Conservation (phyloP, 1,284 basidiomycete genomes). For the Pholiota adiposa region DNA sequence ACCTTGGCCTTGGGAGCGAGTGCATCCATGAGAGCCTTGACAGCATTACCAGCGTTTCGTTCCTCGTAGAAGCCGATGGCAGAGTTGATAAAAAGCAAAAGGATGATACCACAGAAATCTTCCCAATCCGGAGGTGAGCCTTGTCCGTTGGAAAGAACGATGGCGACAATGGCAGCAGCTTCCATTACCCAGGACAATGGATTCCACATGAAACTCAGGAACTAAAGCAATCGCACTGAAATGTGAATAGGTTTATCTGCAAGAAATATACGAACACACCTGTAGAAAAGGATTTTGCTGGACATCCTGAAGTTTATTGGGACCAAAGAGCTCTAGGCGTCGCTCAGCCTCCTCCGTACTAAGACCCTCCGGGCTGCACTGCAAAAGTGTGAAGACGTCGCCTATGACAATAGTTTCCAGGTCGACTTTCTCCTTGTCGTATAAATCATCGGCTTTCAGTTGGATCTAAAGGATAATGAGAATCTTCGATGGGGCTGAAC, state of each 20-base stretch:
- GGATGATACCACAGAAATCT: slow-evolving; percentile 95
- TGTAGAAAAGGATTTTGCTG: slow-evolving; percentile 87
- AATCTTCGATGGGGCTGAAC: background rate
- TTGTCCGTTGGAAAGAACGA: slow-evolving; percentile 93
- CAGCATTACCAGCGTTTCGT: slow-evolving; percentile 94
- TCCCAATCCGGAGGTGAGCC: slow-evolving; percentile 90
- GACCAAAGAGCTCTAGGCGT: slow-evolving; percentile 91
- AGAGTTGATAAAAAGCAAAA: slow-evolving; percentile 94
- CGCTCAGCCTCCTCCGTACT: slow-evolving; percentile 73
- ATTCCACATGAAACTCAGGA: slow-evolving; percentile 98
- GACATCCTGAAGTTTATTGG: slow-evolving; percentile 92
- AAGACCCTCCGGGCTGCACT: slow-evolving; percentile 84
- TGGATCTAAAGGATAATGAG: slow-evolving; percentile 55
- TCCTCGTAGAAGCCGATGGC: slow-evolving; percentile 98
- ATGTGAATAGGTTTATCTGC: background rate
- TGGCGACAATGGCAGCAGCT: slow-evolving; percentile 94
- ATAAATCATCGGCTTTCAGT: slow-evolving; percentile 90
- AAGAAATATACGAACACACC: slow-evolving; percentile 56
- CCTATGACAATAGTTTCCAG: slow-evolving; percentile 94
- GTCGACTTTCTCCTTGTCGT: slow-evolving; percentile 98
- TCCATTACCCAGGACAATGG: slow-evolving; percentile 99
- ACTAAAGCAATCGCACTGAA: slow-evolving; percentile 50
- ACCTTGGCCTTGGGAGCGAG: slow-evolving; percentile 97
- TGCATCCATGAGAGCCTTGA: slow-evolving; percentile 98
- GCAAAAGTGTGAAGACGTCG: slow-evolving; percentile 93